phyloP scores from a whole-genome alignment of 331 rosid genomes.

The Malus hybrid region DNA sequence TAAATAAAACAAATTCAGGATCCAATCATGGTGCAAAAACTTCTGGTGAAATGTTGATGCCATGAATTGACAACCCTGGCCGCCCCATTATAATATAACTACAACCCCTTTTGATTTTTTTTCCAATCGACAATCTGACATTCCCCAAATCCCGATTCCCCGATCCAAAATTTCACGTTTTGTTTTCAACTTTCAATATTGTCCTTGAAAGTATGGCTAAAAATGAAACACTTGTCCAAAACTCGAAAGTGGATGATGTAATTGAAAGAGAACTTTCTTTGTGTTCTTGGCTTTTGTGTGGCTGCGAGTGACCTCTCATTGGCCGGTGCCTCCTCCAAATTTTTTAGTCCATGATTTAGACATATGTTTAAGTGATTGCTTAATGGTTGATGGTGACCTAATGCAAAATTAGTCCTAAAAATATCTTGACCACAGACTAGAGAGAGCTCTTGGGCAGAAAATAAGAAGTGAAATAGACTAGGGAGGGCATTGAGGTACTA shows the following conservation, averaged over 20 bases:
- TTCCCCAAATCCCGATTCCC: background rate
- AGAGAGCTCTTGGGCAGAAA: background rate
- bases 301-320: slow-evolving; percentile 27
- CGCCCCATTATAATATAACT: slow-evolving; percentile 23
- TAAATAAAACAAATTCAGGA: background rate
- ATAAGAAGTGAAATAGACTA: background rate
- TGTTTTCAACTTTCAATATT: background rate
- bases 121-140: background rate
- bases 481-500: no score
- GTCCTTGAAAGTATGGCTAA: slow-evolving; percentile 14
- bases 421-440: no score
- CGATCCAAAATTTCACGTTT: background rate
- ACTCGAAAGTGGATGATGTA: background rate
- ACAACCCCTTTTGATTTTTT: background rate
- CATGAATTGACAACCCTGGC: slow-evolving; percentile 17
- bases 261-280: background rate
- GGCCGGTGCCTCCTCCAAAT: slow-evolving; percentile 29
- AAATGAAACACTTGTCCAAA: slow-evolving; percentile 22
- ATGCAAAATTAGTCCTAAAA: no score
- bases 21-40: background rate
- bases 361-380: background rate
- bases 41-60: background rate
- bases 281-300: slow-evolving; percentile 6
- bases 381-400: background rate
- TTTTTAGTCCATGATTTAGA: slow-evolving; percentile 1